A percentile compares a stretch with the other conserved stretches of the same genome.
These are phyloP conservation scores for Podospora sp. DNA, from an alignment of 495 filamentous ascomycete genomes.

Conservation along the genomic window DNA sequence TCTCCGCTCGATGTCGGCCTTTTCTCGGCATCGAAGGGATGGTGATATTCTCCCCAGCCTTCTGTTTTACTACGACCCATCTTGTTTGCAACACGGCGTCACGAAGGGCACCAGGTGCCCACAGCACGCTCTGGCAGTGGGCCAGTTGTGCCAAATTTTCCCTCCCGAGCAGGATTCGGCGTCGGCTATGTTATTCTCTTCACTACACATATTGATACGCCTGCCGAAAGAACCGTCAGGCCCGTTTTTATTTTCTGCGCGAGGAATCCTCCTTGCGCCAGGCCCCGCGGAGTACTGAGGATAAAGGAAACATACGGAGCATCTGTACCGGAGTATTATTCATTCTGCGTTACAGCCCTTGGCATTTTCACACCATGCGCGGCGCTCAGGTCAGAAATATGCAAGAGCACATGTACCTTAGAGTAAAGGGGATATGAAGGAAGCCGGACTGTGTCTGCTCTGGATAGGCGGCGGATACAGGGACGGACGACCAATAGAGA, in stretches of 20 bases:
- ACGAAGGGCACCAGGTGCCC: slow-evolving; percentile 7
- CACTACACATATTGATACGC: background rate
- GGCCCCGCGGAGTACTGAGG: background rate
- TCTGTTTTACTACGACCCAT: slow-evolving; percentile 15
- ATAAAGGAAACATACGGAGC: background rate
- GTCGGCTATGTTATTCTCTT: background rate
- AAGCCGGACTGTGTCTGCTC: slow-evolving; percentile 6
- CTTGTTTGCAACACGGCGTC: slow-evolving; percentile 11
- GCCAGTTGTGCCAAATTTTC: background rate
- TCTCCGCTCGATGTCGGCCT: background rate
- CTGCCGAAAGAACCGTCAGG: background rate
- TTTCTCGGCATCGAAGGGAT: background rate
- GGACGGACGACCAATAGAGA: background rate
- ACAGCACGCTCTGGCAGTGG: too few species aligned
- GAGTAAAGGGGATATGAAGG: background rate
- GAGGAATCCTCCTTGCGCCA: background rate
- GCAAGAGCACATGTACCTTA: background rate
- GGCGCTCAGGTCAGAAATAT: background rate
- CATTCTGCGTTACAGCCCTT: background rate
- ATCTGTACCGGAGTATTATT: slow-evolving; percentile 20
- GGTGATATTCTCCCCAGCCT: background rate
- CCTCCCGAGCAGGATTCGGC: slow-evolving; percentile 15
- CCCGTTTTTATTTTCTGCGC: slow-evolving; percentile 4
- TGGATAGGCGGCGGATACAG: background rate
- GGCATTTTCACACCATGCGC: background rate